Evolutionary conservation across 2,329 filamentous ascomycete species (phyloP), one percentile per base, ranked within the genome.

Genomic region (Cladophialophora carrionii): DNA sequence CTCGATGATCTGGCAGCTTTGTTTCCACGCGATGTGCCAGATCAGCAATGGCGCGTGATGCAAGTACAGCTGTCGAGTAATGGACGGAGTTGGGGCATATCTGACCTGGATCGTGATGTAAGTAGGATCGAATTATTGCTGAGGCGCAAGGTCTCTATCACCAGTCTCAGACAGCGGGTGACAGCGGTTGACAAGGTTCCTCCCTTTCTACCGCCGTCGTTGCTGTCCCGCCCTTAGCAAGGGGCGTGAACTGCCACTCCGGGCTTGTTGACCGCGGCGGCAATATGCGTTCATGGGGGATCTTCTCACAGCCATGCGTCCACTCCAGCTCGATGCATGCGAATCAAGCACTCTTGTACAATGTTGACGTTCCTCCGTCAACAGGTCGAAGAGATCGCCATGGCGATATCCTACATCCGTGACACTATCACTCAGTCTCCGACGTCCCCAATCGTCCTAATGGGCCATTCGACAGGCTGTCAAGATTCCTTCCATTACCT

Each of bases 391-490:
- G 74, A 26, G 83, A 87, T 69, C 52, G 46, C 61, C 48, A 48
- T 31, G 17, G 67, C 67, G 14, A 64, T 69, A 51, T 63, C 24
- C 55, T 67, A 65, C 49, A 69, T 69, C 41, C 62, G 67, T n/a
- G 32, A 31, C 24, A 65, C 68, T 85, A 26, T 79, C 76, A 2
- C 73, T 10, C 51, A 37, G 4, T 65, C 61, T n/a, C 51, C 65
- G 1, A 34, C 79, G 3, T 80, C 79, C 1, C 87, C 86, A 61
- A 75, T 90, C n/a, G 84, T 88, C 29, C 74, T 90, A 14, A 87
- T 90, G 84, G 88, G 88, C 2, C 87, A 90, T 71, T 88, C 85
- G 1, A 90, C 88, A 0, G 88, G 88, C 0, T 89, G 85, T 70
- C 88, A 90, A 74, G 88, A 90, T 73, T 81, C 86, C 12, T 82